Evolutionary conservation across 2,329 filamentous ascomycete species (phyloP), one percentile per base, ranked within the genome.

Genomic region (Fusarium burgessii): DNA sequence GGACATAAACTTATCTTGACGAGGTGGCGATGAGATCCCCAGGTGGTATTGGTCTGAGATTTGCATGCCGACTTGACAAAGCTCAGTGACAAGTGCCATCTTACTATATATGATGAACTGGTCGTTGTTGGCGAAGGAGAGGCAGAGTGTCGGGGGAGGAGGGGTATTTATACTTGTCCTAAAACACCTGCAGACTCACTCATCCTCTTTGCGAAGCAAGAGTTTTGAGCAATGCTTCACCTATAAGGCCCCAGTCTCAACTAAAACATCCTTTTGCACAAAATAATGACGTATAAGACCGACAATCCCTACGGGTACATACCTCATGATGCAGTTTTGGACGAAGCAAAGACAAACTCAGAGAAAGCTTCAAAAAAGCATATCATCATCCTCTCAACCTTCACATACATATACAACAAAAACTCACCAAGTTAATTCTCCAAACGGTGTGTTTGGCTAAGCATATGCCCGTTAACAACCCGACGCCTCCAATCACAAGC

Each of bases 341-440:
- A 17, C 20, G n/a, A 27, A 25, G n/a, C 33, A 32, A 11, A 43
- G 27, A 15, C 20, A 29, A 17, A 12, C 8, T 7, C 1, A 50
- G 9, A n/a, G 23, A 23, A 45, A 54, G 14, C 33, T 8, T 23
- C 29, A 5, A 32, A 9, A 9, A 12, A 3, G 15, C 33, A 32
- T 23, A 20, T 20, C 57, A 35, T 27, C 29, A 14, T 27, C n/a
- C n/a, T n/a, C n/a, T n/a, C 33, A 40, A 25, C 18, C 33, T 33
- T 32, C 3, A 13, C n/a, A 18, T 23, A 23, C 23, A 2, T 18
- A n/a, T 3, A 11, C 4, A 10, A 5, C 23, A 7, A 6, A 4
- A 6, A 4, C 1, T 4, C 1, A 2, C 18, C 29, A 7, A 1
- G 11, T 18, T 1, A 7, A 25, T 11, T 11, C 13, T 15, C 32